Percentiles rank a stretch among this genome's conserved stretches.
These are phyloP conservation scores for Polymyxa betae DNA, from an alignment of 208 protist genomes.

Conservation along the genomic window DNA sequence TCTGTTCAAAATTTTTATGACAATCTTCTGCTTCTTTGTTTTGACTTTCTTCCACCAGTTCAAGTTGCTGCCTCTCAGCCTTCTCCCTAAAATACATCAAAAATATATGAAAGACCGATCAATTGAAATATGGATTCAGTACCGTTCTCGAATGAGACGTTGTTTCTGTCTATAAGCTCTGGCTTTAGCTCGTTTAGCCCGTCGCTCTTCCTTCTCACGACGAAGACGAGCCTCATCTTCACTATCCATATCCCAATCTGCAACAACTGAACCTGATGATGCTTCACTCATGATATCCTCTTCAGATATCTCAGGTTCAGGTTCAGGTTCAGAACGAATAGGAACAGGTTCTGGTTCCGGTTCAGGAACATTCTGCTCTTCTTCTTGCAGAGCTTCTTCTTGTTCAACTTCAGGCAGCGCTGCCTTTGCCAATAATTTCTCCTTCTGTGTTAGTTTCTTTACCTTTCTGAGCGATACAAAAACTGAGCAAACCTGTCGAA, in stretches of 20 bases:
- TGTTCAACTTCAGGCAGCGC: conserved; percentile 65
- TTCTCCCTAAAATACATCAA: conserved; percentile 35
- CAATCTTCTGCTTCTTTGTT: too few relatives aligned
- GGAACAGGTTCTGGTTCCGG: not conserved
- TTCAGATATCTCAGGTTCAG: not conserved
- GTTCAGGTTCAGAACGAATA: not conserved
- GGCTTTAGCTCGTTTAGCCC: not conserved
- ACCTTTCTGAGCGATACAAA: conserved; percentile 69
- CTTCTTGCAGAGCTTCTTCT: conserved; percentile 67
- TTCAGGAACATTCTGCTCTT: not conserved
- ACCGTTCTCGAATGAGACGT: not conserved
- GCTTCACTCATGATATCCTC: not conserved
- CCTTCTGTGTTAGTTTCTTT: conserved; percentile 11
- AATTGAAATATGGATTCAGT: not conserved
- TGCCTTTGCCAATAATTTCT: conserved; percentile 48
- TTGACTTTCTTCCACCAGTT: conserved; percentile 52
- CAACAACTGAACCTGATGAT: conserved; percentile 22
- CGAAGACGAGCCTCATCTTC: conserved; percentile 56
- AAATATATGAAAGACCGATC: not conserved
- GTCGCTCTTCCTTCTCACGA: not conserved
- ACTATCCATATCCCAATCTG: conserved; percentile 68
- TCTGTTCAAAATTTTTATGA: too few relatives aligned
- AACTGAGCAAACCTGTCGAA: not conserved
- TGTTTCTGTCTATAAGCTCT: not conserved
- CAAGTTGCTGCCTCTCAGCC: conserved; percentile 62